Percentiles rank a stretch among this genome's conserved stretches.
Evolutionary conservation across 805 yeast species (phyloP).

Genomic region (Zygosaccharomyces pseudorouxii): DNA sequence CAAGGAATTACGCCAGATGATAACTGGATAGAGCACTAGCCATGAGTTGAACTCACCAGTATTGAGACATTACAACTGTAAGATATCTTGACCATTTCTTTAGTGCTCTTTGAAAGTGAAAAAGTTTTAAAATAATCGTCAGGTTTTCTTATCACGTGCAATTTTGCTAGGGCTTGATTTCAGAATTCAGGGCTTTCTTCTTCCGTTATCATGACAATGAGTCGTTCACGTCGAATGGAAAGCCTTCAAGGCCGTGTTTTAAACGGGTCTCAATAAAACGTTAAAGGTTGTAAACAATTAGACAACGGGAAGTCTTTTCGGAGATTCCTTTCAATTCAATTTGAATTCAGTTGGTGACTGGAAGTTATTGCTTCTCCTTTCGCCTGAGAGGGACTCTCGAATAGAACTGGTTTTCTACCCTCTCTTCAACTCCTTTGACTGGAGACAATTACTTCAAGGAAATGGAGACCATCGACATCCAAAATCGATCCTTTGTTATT

Average conservation of each 20-base stretch:
- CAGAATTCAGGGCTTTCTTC: not conserved
- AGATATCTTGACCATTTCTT: too few relatives aligned
- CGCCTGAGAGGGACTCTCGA: not conserved
- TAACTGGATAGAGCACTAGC: too few relatives aligned
- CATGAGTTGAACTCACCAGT: too few relatives aligned
- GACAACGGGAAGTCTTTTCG: not conserved
- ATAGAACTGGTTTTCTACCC: not conserved
- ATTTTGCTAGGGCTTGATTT: not conserved
- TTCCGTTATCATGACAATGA: not conserved
- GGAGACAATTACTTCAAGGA: not conserved
- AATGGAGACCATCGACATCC: slow-evolving; percentile 90
- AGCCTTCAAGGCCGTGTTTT: not conserved
- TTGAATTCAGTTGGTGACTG: not conserved
- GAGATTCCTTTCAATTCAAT: not conserved
- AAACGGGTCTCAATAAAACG: not conserved
- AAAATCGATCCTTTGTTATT: slow-evolving; percentile 81
- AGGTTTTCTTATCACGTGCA: not conserved
- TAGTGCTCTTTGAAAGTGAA: too few relatives aligned
- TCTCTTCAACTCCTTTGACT: not conserved
- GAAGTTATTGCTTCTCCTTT: not conserved
- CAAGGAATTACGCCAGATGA: too few relatives aligned
- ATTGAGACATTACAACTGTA: too few relatives aligned
- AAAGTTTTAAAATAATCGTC: too few relatives aligned
- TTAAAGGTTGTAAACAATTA: not conserved
- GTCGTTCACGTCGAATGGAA: not conserved